Conservation (phyloP, 495 filamentous ascomycete species). For the Penicillium canescens region DNA sequence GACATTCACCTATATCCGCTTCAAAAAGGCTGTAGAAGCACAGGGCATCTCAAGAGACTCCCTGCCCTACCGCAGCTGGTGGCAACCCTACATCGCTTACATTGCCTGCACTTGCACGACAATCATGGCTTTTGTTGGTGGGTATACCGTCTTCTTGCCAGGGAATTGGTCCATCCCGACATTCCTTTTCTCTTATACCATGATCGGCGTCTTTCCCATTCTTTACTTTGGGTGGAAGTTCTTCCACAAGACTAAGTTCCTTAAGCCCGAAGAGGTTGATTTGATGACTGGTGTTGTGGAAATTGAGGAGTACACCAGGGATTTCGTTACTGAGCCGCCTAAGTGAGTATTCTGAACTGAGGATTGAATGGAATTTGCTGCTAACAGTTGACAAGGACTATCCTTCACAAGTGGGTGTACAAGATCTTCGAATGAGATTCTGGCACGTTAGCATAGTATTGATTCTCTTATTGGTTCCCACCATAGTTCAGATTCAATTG, state of each 20-base stretch:
- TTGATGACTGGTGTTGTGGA: conserved; percentile 63
- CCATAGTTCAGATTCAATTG: neutral
- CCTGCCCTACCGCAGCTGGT: conserved; percentile 65
- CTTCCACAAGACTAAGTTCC: conserved; percentile 59
- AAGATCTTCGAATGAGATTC: conserved; percentile 17
- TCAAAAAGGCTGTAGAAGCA: conserved; percentile 64
- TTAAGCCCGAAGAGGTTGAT: conserved; percentile 61
- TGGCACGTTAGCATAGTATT: neutral
- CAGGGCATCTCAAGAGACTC: conserved; percentile 65
- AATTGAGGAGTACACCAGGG: conserved; percentile 72
- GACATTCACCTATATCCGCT: conserved; percentile 71
- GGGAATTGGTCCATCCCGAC: conserved; percentile 71
- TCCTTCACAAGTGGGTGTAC: conserved; percentile 22
- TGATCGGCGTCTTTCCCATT: conserved; percentile 65
- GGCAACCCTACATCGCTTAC: conserved; percentile 72
- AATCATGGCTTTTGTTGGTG: conserved; percentile 72
- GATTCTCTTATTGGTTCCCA: neutral
- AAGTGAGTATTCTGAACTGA: conserved; percentile 43
- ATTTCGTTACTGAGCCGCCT: conserved; percentile 57
- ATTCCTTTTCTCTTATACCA: conserved; percentile 77
- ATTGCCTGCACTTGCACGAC: conserved; percentile 60
- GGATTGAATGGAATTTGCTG: neutral
- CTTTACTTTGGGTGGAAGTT: conserved; percentile 73
- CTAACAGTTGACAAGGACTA: conserved; percentile 23
- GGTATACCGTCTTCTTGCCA: conserved; percentile 74